Base-by-base conservation (phyloP, 805 yeast species). In the Myxozyma neglecta region DNA sequence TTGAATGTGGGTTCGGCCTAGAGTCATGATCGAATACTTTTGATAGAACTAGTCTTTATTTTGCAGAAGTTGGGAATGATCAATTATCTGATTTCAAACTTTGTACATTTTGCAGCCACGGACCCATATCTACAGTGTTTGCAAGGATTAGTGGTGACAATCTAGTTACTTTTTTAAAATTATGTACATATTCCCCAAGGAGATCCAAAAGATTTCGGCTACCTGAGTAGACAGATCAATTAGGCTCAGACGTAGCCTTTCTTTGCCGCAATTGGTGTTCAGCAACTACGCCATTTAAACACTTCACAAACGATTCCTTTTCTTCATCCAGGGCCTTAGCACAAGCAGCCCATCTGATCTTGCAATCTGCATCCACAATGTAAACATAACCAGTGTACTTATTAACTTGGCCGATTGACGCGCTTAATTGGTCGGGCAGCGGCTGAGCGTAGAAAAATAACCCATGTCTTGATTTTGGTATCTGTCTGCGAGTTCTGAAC, bases 321-420 rank as follows among this genome's bases (percentile, higher is more conserved):
- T 94, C 99, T 39, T 81, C 81, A n/a, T 81, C 84, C 14, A 80
- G 79, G 1, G 96, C 87, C 44, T 81, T 83, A 1, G 98, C 99
- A 68, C 96, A 84, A 3, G 90, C 89, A 29, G 90, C 91, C 98
- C 98, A 93, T 68, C 98, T 79, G 57, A 94, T 87, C 69, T 82
- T 86, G 55, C 87, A 86, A 13, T 84, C 77, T 14, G 78, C 79
- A 71, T 94, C 99, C 40, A 94, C 81, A 4, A 93, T 77, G 66
- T 90, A 87, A 10, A 91, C 77, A 71, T 89, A 91, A 0, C 98
- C 98, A 1, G 96, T 84, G 68, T 87, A 88, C 24, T 83, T 81
- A 71, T 93, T 93, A 58, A 85, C 86, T 67, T 91, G 83, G 53
- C 82, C 76, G 13, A 90, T 77, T 3, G 63, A 39, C 13, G 39